Evolutionary conservation across 2,329 filamentous ascomycete genomes (phyloP).

Genomic region (Ophiostoma perfectum): DNA sequence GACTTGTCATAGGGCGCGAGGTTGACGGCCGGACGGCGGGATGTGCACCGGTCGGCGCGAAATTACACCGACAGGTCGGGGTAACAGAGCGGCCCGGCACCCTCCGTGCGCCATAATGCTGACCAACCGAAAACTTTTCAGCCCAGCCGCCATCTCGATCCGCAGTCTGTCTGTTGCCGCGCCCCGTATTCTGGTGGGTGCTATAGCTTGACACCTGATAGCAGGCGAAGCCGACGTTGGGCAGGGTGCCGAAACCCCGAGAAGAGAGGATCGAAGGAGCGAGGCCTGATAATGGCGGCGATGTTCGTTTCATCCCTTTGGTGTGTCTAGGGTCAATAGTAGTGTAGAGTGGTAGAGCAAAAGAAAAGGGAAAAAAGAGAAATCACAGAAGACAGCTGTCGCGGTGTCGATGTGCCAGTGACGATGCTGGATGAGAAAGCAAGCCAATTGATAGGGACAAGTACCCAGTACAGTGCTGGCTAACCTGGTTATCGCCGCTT

Average conservation of each 20-base stretch:
- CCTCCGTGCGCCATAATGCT: background rate
- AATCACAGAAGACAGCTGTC: background rate
- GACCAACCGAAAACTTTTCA: background rate
- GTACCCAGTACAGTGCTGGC: background rate
- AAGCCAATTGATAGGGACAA: constrained; percentile 4
- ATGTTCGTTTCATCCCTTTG: constrained; percentile 3
- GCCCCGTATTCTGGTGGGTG: background rate
- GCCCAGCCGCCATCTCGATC: background rate
- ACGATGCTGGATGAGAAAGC: background rate
- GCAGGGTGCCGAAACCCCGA: constrained; percentile 7
- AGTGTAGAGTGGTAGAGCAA: background rate
- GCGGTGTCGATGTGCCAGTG: background rate
- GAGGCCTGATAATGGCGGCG: constrained; percentile 25
- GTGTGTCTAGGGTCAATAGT: background rate
- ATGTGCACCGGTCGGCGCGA: background rate
- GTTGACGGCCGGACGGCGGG: constrained; percentile 19
- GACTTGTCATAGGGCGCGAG: background rate
- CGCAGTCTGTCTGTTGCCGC: background rate
- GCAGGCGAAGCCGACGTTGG: background rate
- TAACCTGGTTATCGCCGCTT: constrained; percentile 8
- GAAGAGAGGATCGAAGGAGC: constrained; percentile 30
- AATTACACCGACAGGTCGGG: constrained; percentile 14
- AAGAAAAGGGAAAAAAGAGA: background rate
- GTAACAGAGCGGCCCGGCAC: constrained; percentile 11
- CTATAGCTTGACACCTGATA: background rate